Evolutionary conservation across 352 stramenopile genomes (phyloP), one percentile per base, ranked within the genome.

Genomic region (Globisporangium splendens): DNA sequence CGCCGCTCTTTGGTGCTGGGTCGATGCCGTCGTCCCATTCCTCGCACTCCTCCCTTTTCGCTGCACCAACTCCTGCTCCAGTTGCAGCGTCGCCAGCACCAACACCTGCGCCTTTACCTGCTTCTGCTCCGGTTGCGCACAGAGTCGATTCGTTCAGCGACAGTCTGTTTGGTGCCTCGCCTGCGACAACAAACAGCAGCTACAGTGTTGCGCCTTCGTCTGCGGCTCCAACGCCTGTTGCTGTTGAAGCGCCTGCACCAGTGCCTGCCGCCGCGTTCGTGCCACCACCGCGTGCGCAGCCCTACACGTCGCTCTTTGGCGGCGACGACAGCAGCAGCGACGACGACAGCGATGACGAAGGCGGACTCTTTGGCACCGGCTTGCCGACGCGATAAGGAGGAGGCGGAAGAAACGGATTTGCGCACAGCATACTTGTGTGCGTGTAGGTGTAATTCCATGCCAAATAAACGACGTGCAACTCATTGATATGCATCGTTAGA

Each of bases 281-380:
- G 43, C 61, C 54, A 15, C 63, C 65, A 11, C 68, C 33, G 13
- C 50, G 64, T 17, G 52, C 59, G 38, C 53, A 68, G 52, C 70
- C 73, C 38, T 88, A 86, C 61, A 74, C 53, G 15, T 91, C 80
- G 33, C 67, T 93, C 4, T 93, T 93, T 57, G 70, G 69, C 15
- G 76, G 59, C 14, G 79, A 71, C 53, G 79, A 77, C 63, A 80
- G 66, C 43, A 83, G 72, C 66, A 73, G 70, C 49, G 75, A 80
- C 59, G 81, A 77, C 50, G 84, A 94, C 64, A 90, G 79, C 50
- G 84, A 94, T 35, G 83, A 90, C 50, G 79, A 85, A 69, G 77
- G 78, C 22, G 81, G 83, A 5, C 71, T 95, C 28, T 93, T 95
- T 65, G 83, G 83, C 60, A 91, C 82, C 3, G 77, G 82, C 11